A percentile compares a stretch with the other conserved stretches of the same genome.
These are phyloP conservation scores for Puya raimondii DNA, from an alignment of 176 grass and related monocot genomes.

Conservation along the genomic window DNA sequence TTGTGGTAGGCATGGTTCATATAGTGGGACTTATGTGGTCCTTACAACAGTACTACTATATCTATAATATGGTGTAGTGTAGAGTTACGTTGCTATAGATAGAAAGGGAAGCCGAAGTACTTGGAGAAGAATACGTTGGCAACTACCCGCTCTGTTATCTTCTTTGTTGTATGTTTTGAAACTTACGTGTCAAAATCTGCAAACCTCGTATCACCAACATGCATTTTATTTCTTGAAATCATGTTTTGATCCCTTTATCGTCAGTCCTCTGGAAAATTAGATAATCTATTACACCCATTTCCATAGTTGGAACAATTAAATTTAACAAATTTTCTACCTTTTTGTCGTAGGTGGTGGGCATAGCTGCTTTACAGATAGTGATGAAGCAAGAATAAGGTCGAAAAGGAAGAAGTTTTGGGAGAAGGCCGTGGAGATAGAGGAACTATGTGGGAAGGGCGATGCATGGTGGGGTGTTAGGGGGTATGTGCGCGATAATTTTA, in stretches of 20 bases:
- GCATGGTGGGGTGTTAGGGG: constrained; percentile 88
- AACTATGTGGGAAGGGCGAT: constrained; percentile 61
- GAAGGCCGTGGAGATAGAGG: constrained; percentile 64
- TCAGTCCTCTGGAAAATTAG: no score
- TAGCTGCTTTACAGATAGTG: constrained; percentile 32
- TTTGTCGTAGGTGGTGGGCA: constrained; percentile 20
- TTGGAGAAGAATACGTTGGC: neutral
- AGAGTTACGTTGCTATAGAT: neutral
- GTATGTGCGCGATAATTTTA: constrained; percentile 74
- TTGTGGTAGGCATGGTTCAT: no score
- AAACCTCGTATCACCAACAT: no score
- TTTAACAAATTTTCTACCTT: neutral
- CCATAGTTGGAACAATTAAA: neutral
- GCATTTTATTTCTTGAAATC: no score
- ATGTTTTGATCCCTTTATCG: no score
- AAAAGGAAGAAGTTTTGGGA: constrained; percentile 61
- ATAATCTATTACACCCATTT: neutral
- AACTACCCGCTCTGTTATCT: no score
- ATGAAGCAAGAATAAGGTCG: constrained; percentile 72
- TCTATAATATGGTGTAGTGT: no score
- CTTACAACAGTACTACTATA: no score
- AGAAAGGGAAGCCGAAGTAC: neutral
- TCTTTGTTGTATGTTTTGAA: no score
- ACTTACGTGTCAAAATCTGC: no score
- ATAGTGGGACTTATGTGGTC: no score